Evolutionary conservation across 345 rosid genomes (phyloP), one percentile per base, ranked within the genome.

Genomic region (Bruguiera sexangula): DNA sequence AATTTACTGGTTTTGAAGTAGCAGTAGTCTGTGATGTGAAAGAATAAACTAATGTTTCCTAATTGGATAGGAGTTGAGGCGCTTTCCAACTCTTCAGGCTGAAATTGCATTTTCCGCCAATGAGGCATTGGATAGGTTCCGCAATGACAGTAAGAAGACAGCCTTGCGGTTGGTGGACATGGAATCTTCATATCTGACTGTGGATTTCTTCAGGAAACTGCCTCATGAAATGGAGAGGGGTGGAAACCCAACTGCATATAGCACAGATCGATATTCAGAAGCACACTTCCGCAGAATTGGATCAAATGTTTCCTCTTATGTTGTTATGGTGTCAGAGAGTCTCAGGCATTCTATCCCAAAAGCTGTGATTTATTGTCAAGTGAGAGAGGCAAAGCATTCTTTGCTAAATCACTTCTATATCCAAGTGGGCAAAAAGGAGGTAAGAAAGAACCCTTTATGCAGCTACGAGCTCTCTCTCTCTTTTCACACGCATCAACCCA

Each of bases 141-240:
- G 89, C 26, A 87, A 80, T 36, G 89, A 85, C 54, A 55, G 91
- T 71, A 86, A 76, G 82, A 86, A 80, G 77, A 82, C 85, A 13
- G 77, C 83, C 53, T 20, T 81, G 64, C 75, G 84, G 71, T 71
- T 86, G 82, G 94, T 88, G 67, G 89, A 88, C 30, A 88, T 88
- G 94, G 94, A 88, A 68, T 88, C 94, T 9, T 82, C 91, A 2
- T 86, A 85, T 71, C 81, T 88, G 55, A 83, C 94, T 6, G 86
- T 78, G 19, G 89, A 86, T 63, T 88, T 85, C 83, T 88, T 88
- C 78, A 73, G 89, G 69, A 83, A 79, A 69, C 87, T 88, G 53
- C 87, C 90, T 5, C 84, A 73, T 73, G 90, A 86, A 52, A 74
- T 68, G 27, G 88, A 83, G 50, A 83, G 71, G 66, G 84, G 79